Evolutionary conservation across 2,329 filamentous ascomycete species (phyloP).

Genomic region (Lithohypha guttulata): DNA sequence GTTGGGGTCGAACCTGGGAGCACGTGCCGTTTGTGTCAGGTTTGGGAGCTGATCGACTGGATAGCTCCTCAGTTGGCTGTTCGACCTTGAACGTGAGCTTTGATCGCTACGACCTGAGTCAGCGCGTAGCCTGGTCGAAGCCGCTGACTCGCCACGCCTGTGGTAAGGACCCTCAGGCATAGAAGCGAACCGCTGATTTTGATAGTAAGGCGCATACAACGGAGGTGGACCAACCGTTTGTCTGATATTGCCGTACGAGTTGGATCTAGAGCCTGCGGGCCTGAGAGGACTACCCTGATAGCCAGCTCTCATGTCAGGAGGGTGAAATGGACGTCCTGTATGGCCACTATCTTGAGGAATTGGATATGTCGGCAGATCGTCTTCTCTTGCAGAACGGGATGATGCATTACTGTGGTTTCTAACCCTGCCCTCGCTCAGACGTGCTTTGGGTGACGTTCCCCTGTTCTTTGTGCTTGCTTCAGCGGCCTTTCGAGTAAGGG

Average conservation of each 20-base stretch:
- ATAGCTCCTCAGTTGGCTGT: slow-evolving; percentile 26
- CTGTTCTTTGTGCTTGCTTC: slow-evolving; percentile 18
- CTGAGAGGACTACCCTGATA: slow-evolving; percentile 28
- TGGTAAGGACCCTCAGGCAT: slow-evolving; percentile 29
- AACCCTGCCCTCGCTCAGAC: slow-evolving; percentile 12
- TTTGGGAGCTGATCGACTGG: slow-evolving; percentile 25
- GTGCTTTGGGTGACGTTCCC: slow-evolving; percentile 18
- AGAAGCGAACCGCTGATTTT: slow-evolving; percentile 23
- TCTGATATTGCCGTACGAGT: slow-evolving; percentile 31
- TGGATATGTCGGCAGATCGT: slow-evolving; percentile 12
- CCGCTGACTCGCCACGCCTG: slow-evolving; percentile 28
- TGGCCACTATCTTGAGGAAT: slow-evolving; percentile 24
- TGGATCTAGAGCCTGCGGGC: slow-evolving; percentile 35
- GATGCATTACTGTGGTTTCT: slow-evolving; percentile 16
- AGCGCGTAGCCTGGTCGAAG: slow-evolving; percentile 30
- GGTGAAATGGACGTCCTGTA: slow-evolving; percentile 28
- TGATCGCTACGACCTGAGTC: slow-evolving; percentile 34
- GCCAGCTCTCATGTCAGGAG: neutral
- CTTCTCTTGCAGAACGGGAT: slow-evolving; percentile 12
- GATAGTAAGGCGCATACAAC: slow-evolving; percentile 24
- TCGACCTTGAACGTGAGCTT: slow-evolving; percentile 30
- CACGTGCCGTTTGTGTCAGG: slow-evolving; percentile 24
- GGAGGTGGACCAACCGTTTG: slow-evolving; percentile 27
- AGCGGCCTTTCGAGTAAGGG: slow-evolving; percentile 20
- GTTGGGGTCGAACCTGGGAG: slow-evolving; percentile 22